Conservation (phyloP, 805 yeast genomes). For the Ogataea paradorogensis region DNA sequence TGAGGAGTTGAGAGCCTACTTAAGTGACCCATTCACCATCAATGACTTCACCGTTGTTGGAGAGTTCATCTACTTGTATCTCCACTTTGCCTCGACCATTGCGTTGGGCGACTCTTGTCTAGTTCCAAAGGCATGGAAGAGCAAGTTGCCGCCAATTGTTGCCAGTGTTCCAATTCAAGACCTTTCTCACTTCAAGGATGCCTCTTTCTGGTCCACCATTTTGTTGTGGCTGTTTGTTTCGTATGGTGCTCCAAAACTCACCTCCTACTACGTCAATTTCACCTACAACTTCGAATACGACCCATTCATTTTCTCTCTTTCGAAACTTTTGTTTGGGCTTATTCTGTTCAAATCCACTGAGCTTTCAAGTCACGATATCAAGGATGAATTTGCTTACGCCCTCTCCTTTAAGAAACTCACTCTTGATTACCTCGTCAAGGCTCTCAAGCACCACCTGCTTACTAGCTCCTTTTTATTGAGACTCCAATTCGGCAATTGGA, state of each 20-base stretch:
- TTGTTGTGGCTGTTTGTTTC: constrained; percentile 41
- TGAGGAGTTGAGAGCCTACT: constrained; percentile 29
- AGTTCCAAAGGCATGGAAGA: constrained; percentile 25
- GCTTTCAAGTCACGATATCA: constrained; percentile 17
- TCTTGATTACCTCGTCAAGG: constrained; percentile 19
- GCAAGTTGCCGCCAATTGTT: constrained; percentile 25
- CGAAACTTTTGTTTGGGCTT: constrained; percentile 41
- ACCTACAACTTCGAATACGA: constrained; percentile 52
- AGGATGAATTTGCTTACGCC: constrained; percentile 32
- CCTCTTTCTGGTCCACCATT: constrained; percentile 33
- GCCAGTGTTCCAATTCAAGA: constrained; percentile 34
- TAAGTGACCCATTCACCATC: constrained; percentile 34
- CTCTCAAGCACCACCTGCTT: constrained; percentile 22
- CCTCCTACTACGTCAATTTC: constrained; percentile 53
- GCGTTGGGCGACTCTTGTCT: constrained; percentile 17
- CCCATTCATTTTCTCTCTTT: constrained; percentile 48
- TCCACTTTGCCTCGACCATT: constrained; percentile 16
- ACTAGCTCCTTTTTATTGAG: constrained; percentile 39
- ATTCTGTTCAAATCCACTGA: constrained; percentile 34
- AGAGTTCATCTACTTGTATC: constrained; percentile 24
- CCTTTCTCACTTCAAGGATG: constrained; percentile 33
- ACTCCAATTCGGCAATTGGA: constrained; percentile 45
- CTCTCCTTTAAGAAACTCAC: constrained; percentile 30
- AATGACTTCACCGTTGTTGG: constrained; percentile 25
- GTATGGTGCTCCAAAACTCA: constrained; percentile 39